phyloP scores from a whole-genome alignment of 495 filamentous ascomycete genomes.

The Immersiella caudata region DNA sequence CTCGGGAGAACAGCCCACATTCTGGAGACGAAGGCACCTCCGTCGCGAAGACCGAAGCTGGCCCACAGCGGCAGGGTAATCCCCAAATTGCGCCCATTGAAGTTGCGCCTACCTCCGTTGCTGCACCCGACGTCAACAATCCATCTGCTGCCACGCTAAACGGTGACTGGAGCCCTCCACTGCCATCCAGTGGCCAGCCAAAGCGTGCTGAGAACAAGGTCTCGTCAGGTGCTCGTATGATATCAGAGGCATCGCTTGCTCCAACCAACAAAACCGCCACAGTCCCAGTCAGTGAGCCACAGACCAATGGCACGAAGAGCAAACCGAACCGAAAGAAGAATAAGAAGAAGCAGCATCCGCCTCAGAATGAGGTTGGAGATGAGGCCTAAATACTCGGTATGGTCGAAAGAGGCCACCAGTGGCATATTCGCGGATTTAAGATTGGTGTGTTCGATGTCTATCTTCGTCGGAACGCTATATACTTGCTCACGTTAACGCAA shows the following conservation, averaged over 20 bases:
- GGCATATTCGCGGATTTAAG: not conserved
- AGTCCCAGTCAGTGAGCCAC: not conserved
- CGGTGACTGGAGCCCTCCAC: not conserved
- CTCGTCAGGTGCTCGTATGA: not conserved
- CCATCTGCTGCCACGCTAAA: not conserved
- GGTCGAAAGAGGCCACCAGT: not conserved
- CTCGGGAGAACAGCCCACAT: conserved; percentile 2
- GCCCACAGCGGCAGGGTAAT: not conserved
- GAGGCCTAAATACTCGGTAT: not conserved
- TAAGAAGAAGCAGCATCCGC: not conserved
- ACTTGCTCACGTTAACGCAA: not conserved
- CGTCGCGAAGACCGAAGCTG: not conserved
- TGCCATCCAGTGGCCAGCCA: too few species aligned
- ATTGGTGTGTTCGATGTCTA: not conserved
- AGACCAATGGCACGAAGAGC: not conserved
- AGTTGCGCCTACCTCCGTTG: not conserved
- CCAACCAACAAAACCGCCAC: not conserved
- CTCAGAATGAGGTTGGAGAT: not conserved
- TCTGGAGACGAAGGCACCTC: not conserved
- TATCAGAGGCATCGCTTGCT: not conserved
- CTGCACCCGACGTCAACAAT: not conserved
- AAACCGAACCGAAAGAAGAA: not conserved
- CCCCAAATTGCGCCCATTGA: not conserved
- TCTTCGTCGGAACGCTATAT: not conserved
- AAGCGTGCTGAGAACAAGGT: not conserved